These are phyloP conservation scores for Leccinum olivaceopallidum DNA, from an alignment of 768 basidiomycete genomes.

Conservation along the genomic window DNA sequence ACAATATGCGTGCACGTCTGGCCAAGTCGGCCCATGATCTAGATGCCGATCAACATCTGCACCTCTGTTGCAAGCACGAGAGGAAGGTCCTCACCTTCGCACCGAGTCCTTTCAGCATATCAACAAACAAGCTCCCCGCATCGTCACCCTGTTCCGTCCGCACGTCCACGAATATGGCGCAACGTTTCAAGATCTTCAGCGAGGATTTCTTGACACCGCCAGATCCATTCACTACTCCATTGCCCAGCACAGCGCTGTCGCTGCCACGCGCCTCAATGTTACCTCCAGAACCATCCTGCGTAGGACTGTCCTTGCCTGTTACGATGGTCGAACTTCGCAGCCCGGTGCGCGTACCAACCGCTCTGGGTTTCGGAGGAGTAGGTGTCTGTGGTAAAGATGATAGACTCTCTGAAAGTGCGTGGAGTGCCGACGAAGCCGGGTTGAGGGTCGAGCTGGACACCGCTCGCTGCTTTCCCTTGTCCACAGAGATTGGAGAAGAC, in stretches of 20 bases:
- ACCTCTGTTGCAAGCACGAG: not conserved
- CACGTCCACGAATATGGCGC: slow-evolving; percentile 85
- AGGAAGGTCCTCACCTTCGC: slow-evolving; percentile 59
- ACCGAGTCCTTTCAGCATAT: slow-evolving; percentile 79
- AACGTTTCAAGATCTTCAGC: slow-evolving; percentile 65
- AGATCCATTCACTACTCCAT: slow-evolving; percentile 22
- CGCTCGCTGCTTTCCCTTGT: slow-evolving; percentile 26
- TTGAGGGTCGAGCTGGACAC: slow-evolving; percentile 23
- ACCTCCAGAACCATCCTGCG: too few species aligned
- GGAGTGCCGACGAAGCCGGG: slow-evolving; percentile 7
- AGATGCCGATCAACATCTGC: not conserved
- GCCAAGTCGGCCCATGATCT: slow-evolving; percentile 68
- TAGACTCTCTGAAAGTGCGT: too few species aligned
- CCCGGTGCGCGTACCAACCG: too few species aligned
- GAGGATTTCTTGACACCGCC: slow-evolving; percentile 30
- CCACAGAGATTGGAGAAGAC: slow-evolving; percentile 15
- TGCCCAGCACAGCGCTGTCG: not conserved
- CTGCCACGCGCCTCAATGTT: too few species aligned
- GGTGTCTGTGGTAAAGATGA: too few species aligned
- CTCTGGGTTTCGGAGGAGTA: too few species aligned
- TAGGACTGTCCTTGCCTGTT: too few species aligned
- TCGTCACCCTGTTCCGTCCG: slow-evolving; percentile 73
- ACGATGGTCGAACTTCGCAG: too few species aligned
- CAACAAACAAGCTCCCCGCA: slow-evolving; percentile 76
- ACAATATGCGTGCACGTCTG: slow-evolving; percentile 74